Evolutionary conservation across 805 yeast genomes (phyloP).

Genomic region (Pichia ethanolica): DNA sequence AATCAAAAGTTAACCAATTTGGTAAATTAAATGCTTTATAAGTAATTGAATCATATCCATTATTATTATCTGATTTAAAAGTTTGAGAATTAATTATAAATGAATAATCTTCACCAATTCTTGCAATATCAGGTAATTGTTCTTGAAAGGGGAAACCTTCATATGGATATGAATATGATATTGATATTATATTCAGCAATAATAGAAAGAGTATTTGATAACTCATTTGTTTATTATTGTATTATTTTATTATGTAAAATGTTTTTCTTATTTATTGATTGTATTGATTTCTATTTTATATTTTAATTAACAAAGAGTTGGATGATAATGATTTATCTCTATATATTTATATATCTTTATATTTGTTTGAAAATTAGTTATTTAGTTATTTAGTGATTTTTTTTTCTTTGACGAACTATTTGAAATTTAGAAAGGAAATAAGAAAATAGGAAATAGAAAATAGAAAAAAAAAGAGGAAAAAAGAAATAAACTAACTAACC

Average conservation of each 20-base stretch:
- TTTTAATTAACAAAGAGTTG: too few relatives aligned
- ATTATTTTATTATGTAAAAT: too few relatives aligned
- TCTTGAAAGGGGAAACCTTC: constrained; percentile 71
- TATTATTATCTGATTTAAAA: constrained; percentile 37
- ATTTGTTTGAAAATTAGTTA: too few relatives aligned
- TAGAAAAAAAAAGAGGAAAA: too few relatives aligned
- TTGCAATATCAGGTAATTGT: constrained; percentile 85
- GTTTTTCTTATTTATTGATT: background rate
- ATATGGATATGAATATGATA: constrained; percentile 37
- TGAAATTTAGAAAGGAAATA: too few relatives aligned
- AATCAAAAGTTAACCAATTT: constrained; percentile 70
- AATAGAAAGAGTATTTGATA: background rate
- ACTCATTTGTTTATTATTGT: background rate
- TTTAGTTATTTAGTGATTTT: too few relatives aligned
- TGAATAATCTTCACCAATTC: constrained; percentile 51
- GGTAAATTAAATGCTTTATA: constrained; percentile 62
- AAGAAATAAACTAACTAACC: too few relatives aligned
- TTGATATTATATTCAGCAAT: constrained; percentile 1
- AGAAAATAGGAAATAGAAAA: too few relatives aligned
- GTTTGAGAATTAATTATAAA: constrained; percentile 71
- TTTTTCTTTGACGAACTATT: too few relatives aligned
- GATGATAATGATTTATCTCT: too few relatives aligned
- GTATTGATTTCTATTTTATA: background rate
- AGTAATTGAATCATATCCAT: constrained; percentile 29
- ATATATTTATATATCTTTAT: too few relatives aligned